Evolutionary conservation across 2,329 filamentous ascomycete species (phyloP).

Genomic region (Verticillium albo-atrum): DNA sequence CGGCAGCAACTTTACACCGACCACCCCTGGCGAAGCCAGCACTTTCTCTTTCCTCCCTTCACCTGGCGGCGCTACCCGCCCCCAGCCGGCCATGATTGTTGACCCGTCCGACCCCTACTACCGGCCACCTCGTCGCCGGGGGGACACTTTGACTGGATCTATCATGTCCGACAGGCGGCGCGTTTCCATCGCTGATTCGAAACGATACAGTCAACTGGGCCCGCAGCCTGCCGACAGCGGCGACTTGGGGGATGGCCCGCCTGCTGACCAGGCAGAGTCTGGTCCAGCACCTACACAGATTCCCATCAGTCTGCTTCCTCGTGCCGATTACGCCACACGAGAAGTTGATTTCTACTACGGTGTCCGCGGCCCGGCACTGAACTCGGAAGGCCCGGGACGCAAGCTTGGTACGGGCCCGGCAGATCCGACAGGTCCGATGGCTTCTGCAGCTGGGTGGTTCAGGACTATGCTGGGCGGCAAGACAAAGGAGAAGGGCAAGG

Average conservation of each 20-base stretch:
- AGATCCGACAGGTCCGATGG: conserved; percentile 87
- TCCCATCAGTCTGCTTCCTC: conserved; percentile 45
- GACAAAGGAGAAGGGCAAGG: conserved; percentile 91
- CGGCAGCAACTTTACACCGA: conserved; percentile 63
- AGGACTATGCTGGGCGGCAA: conserved; percentile 75
- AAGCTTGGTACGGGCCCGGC: conserved; percentile 91
- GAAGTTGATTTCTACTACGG: conserved; percentile 98
- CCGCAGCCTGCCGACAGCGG: not conserved
- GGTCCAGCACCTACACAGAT: conserved; percentile 40
- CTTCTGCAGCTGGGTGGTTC: conserved; percentile 87
- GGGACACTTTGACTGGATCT: conserved; percentile 50
- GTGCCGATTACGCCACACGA: conserved; percentile 84
- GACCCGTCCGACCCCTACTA: conserved; percentile 77
- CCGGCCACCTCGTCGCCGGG: conserved; percentile 71
- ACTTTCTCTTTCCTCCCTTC: conserved; percentile 68
- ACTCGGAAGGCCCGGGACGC: conserved; percentile 73
- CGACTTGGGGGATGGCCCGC: conserved; percentile 6
- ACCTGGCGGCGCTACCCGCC: conserved; percentile 41
- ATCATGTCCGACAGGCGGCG: conserved; percentile 24
- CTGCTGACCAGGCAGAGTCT: conserved; percentile 28
- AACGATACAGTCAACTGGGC: conserved; percentile 30
- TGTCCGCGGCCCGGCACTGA: conserved; percentile 81
- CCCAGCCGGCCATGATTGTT: conserved; percentile 36
- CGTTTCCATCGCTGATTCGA: conserved; percentile 25
- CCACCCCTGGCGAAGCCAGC: conserved; percentile 68